Conservation (phyloP, 129 eudicot species). For the Flaveria sonorensis region DNA sequence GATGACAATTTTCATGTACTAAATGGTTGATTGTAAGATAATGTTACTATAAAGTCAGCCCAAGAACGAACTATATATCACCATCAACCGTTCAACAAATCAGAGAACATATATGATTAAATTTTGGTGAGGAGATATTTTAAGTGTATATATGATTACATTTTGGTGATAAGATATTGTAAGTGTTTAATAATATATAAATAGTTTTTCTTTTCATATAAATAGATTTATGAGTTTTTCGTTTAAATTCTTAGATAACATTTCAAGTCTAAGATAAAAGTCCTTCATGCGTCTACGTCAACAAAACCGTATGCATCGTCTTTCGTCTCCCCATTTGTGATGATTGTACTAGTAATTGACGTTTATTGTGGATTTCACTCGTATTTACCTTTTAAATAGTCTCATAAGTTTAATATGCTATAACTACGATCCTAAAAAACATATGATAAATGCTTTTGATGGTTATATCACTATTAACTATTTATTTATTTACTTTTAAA, state of each 20-base stretch:
- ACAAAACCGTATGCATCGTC: too few species aligned
- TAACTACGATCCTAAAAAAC: background rate
- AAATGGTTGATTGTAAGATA: background rate
- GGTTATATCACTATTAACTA: background rate
- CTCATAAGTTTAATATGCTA: background rate
- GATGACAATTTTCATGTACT: background rate
- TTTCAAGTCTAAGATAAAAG: too few species aligned
- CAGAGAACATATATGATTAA: background rate
- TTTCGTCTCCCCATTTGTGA: too few species aligned
- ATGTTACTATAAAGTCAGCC: background rate
- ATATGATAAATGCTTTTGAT: background rate
- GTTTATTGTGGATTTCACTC: background rate
- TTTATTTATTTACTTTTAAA: background rate
- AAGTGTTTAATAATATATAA: background rate
- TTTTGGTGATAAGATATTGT: background rate
- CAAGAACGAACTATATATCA: background rate
- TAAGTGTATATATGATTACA: background rate
- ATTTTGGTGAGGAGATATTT: background rate
- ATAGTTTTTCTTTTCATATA: background rate
- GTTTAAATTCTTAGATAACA: too few species aligned
- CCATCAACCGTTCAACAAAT: background rate
- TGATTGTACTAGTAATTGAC: too few species aligned
- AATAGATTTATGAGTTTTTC: too few species aligned
- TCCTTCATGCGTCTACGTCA: too few species aligned
- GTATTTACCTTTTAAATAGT: too few species aligned